A percentile compares a stretch with the other conserved stretches of the same genome.
Conservation (phyloP, 2,329 filamentous ascomycete species). For the Paraphaeosphaeria minitans region DNA sequence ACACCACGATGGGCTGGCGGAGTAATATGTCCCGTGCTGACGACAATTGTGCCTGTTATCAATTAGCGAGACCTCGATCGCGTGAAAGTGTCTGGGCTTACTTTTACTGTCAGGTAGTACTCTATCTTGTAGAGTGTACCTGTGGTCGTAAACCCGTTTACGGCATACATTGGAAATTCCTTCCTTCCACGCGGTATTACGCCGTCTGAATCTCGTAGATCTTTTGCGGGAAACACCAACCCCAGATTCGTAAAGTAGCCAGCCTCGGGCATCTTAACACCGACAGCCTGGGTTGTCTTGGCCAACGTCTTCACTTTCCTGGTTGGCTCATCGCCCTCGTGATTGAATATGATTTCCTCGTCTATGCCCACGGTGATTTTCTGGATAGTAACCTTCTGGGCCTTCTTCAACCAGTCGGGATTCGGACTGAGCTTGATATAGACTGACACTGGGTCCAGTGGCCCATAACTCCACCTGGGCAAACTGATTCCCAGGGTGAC, state of each 20-base stretch:
- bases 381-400: constrained; percentile 88
- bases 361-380: constrained; percentile 94
- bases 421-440: constrained; percentile 95
- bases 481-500: constrained; percentile 91
- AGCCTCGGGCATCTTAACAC: constrained; percentile 83
- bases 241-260: constrained; percentile 94
- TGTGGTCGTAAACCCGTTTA: constrained; percentile 90
- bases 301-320: constrained; percentile 87
- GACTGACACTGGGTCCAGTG: constrained; percentile 90
- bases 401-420: constrained; percentile 87
- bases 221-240: constrained; percentile 87
- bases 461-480: constrained; percentile 95
- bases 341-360: constrained; percentile 98
- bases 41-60: constrained; percentile 78
- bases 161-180: constrained; percentile 86
- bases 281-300: constrained; percentile 80
- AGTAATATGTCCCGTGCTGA: constrained; percentile 86
- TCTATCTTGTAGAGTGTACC: constrained; percentile 98
- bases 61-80: constrained; percentile 18
- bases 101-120: constrained; percentile 94
- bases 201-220: constrained; percentile 84
- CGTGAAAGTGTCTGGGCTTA: constrained; percentile 49
- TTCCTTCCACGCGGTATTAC: constrained; percentile 83
- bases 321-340: constrained; percentile 92
- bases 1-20: constrained; percentile 92